A percentile compares a stretch with the other conserved stretches of the same genome.
Conservation (phyloP, 768 basidiomycete species). For the Rhodosporidiobolus odoratus region DNA sequence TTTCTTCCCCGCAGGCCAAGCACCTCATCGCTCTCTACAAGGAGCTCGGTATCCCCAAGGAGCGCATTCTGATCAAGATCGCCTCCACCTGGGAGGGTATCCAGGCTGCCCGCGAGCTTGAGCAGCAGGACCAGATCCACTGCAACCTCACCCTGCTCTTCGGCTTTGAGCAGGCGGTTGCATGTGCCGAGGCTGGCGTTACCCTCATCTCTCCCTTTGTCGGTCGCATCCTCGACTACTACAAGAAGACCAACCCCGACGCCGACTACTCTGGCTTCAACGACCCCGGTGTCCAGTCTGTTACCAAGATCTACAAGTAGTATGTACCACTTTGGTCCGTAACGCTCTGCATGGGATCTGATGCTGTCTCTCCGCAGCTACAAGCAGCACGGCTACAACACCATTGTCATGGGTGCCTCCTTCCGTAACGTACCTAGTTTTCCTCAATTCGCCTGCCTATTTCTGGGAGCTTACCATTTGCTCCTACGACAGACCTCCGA, state of each 20-base stretch:
- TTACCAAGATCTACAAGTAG: slow-evolving; percentile 96
- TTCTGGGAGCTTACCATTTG: neutral
- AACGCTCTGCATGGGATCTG: neutral
- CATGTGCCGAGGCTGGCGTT: slow-evolving; percentile 95
- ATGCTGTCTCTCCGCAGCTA: slow-evolving; percentile 50
- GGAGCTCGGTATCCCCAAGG: slow-evolving; percentile 84
- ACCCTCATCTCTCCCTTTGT: slow-evolving; percentile 99
- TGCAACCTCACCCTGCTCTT: slow-evolving; percentile 99
- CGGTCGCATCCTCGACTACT: slow-evolving; percentile 88
- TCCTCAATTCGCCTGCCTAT: neutral
- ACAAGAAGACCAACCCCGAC: slow-evolving; percentile 81
- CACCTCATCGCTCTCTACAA: slow-evolving; percentile 87
- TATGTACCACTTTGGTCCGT: slow-evolving; percentile 28
- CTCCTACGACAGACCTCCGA: slow-evolving; percentile 61
- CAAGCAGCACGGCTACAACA: slow-evolving; percentile 97
- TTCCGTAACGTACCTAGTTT: slow-evolving; percentile 90
- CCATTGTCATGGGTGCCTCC: slow-evolving; percentile 99
- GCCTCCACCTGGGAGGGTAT: slow-evolving; percentile 99
- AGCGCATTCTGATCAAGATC: slow-evolving; percentile 97
- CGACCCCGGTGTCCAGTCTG: slow-evolving; percentile 93
- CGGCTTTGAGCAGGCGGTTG: slow-evolving; percentile 97
- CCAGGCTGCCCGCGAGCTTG: slow-evolving; percentile 94
- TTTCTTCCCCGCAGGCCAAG: slow-evolving; percentile 46
- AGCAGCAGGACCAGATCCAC: slow-evolving; percentile 86
- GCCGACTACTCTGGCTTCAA: slow-evolving; percentile 82